phyloP scores from a whole-genome alignment of 345 rosid species.

The Populus deltoides region DNA sequence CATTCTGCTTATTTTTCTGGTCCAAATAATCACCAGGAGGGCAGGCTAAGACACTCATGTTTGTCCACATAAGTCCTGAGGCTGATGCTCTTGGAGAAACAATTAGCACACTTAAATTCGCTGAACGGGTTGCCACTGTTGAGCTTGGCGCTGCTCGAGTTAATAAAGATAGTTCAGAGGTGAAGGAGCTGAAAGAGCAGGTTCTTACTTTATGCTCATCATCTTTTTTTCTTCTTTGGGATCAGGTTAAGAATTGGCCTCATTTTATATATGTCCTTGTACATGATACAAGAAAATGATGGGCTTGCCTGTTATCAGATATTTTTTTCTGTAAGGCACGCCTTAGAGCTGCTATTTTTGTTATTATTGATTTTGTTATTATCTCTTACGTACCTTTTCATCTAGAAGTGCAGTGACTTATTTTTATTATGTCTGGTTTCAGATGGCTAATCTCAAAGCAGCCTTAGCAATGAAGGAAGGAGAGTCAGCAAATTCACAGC shows the following conservation, averaged over 20 bases:
- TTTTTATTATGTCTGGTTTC: background rate
- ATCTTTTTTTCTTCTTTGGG: background rate
- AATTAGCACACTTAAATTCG: slow-evolving; percentile 32
- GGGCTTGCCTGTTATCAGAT: background rate
- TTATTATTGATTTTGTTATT: background rate
- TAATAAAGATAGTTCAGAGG: slow-evolving; percentile 29
- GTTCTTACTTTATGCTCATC: slow-evolving; percentile 7
- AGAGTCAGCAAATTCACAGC: slow-evolving; percentile 17
- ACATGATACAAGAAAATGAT: background rate
- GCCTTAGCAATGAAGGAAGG: slow-evolving; percentile 31
- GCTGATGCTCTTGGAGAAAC: slow-evolving; percentile 35
- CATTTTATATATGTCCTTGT: background rate
- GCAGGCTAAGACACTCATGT: slow-evolving; percentile 38
- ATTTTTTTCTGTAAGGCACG: background rate
- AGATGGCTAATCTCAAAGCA: slow-evolving; percentile 33
- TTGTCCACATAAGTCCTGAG: slow-evolving; percentile 37
- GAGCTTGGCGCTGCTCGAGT: slow-evolving; percentile 40
- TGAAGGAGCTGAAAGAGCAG: slow-evolving; percentile 38
- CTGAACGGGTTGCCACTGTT: slow-evolving; percentile 36
- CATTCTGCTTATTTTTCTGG: background rate
- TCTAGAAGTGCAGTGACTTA: background rate
- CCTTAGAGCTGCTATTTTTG: background rate
- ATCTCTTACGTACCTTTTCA: background rate
- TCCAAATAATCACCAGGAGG: slow-evolving; percentile 24
- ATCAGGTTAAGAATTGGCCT: background rate